Conservation (phyloP, 306 rosid genomes). For the Abrus pulchellus region DNA sequence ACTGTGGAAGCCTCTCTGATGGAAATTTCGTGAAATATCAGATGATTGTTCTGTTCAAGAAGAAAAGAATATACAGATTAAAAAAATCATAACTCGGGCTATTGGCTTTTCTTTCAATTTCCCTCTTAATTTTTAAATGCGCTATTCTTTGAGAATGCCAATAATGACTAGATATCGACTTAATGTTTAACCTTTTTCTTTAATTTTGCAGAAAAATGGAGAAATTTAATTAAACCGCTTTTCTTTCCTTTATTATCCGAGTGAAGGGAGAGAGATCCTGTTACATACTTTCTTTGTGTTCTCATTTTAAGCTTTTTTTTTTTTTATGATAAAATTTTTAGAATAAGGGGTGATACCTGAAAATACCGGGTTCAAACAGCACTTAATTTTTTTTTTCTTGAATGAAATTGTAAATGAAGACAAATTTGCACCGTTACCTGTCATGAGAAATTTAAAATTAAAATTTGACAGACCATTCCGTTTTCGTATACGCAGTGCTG, state of each 20-base stretch:
- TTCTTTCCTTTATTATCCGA: background rate
- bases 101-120: conserved; percentile 5
- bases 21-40: conserved; percentile 9
- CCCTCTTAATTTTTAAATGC: background rate
- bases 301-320: background rate
- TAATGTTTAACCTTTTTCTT: background rate
- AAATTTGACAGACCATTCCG: conserved; percentile 28
- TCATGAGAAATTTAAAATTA: background rate
- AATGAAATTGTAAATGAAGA: conserved; percentile 9
- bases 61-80: conserved; percentile 27
- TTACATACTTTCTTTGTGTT: background rate
- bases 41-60: conserved; percentile 11
- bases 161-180: background rate
- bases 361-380: background rate
- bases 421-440: background rate
- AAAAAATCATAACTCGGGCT: conserved; percentile 28
- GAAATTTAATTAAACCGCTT: background rate
- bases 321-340: too few species aligned
- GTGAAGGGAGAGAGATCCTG: background rate
- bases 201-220: conserved; percentile 9
- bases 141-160: background rate
- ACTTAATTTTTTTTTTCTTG: background rate
- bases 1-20: conserved; percentile 11
- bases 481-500: background rate
- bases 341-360: background rate